These are phyloP conservation scores for Globisporangium acanthophoron DNA, from an alignment of 352 stramenopile genomes.

Conservation along the genomic window DNA sequence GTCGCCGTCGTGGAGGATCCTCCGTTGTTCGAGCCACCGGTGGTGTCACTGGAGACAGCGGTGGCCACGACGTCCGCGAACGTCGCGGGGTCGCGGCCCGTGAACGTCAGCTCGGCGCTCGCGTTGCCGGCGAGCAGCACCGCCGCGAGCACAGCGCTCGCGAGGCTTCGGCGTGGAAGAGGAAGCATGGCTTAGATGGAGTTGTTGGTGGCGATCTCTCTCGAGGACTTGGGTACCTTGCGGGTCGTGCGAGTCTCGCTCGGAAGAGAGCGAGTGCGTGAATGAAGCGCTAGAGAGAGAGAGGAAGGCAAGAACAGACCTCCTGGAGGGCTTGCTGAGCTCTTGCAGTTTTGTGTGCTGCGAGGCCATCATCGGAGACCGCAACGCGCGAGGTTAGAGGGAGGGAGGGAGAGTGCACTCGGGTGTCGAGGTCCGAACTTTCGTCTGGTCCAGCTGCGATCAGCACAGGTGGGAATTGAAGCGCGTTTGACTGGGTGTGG, in stretches of 20 bases:
- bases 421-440: not conserved
- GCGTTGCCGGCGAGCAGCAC: not conserved
- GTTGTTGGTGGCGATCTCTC: not conserved
- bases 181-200: not conserved
- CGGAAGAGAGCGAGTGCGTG: not conserved
- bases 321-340: no score
- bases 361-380: no score
- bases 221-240: not conserved
- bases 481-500: no score
- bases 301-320: no score
- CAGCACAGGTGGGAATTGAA: no score
- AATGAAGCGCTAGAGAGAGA: not conserved
- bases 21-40: not conserved
- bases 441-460: not conserved
- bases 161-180: constrained; percentile 1
- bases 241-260: not conserved
- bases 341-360: no score
- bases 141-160: constrained; percentile 1
- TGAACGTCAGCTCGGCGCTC: constrained; percentile 3
- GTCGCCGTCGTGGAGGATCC: not conserved
- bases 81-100: constrained; percentile 3
- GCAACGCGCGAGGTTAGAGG: no score
- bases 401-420: not conserved
- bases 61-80: constrained; percentile 3
- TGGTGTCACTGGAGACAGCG: not conserved